Base-by-base conservation (phyloP, 192 early-diverging fungal genomes). In the Haplosporangium gracile region DNA sequence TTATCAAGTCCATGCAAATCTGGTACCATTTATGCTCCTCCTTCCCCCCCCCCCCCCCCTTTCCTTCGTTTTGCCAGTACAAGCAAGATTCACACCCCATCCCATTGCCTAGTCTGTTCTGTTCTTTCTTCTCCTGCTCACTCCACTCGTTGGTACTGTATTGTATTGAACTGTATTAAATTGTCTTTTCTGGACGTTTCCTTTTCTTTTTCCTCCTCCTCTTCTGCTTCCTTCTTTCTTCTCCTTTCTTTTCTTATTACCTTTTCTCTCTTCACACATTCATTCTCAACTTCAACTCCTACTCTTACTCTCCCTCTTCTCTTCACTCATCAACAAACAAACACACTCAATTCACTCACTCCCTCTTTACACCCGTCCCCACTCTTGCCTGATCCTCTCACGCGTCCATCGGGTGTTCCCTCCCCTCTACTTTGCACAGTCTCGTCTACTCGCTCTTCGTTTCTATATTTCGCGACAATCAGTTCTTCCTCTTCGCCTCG, bases 231-330 rank as follows among this genome's bases (percentile, higher is more conserved):
- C 57, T 53, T 45, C 53, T 60, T 68, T 45, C 26, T 72, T 69
- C 72, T 47, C 57, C 42, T 42, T 49, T 42, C 16, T 24, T 26
- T 57, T 43, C 20, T 68, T 34, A 2, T 47, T 70, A 15, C 45
- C n/a, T 51, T 13, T 51, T 77, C 40, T 36, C 40, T 32, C 36
- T 24, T 75, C 24, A 22, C 73, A 36, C 73, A 49, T 55, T 55
- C 43, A 75, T 24, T 72, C 39, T 43, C 71, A 26, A 15, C 38
- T 53, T 74, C 73, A 72, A n/a, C 38, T 42, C 36, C 43, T 51
- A 51, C 42, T 43, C 42, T 43, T 11, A 10, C 49, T 49, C 47
- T 16, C n/a, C n/a, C 42, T 43, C 10, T 43, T 22, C 32, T n/a
- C 74, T n/a, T 68, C 16, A n/a, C 26, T 24, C 65, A 49, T 36